phyloP scores from a whole-genome alignment of 495 filamentous ascomycete genomes.

The Copromyces sp. region DNA sequence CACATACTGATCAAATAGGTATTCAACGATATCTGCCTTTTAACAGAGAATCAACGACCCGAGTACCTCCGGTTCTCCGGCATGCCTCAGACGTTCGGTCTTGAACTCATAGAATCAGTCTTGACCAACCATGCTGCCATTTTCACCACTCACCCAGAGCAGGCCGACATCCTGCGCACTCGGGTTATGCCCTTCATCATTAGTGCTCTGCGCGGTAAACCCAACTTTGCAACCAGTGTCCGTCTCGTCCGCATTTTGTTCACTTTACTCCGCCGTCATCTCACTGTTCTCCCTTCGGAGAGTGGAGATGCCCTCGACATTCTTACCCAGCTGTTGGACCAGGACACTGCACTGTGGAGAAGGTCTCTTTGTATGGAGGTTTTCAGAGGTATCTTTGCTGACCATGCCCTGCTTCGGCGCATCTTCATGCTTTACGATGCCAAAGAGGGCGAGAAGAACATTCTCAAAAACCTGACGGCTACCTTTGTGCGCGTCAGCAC shows the following conservation, averaged over 20 bases:
- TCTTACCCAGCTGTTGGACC: constrained; percentile 82
- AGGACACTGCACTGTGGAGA: constrained; percentile 74
- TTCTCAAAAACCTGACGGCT: constrained; percentile 72
- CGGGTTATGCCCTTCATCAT: constrained; percentile 76
- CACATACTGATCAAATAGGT: constrained; percentile 38
- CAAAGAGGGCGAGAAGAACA: constrained; percentile 57
- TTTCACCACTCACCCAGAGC: constrained; percentile 69
- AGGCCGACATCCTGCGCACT: constrained; percentile 66
- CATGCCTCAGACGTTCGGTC: constrained; percentile 67
- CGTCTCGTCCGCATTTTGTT: constrained; percentile 74
- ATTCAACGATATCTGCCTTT: constrained; percentile 80
- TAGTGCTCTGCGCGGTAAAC: constrained; percentile 63
- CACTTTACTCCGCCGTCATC: constrained; percentile 63
- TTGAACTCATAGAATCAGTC: constrained; percentile 87
- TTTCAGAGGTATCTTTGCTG: constrained; percentile 72
- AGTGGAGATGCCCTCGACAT: constrained; percentile 77
- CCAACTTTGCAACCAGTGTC: constrained; percentile 73
- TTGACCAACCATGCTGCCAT: constrained; percentile 74
- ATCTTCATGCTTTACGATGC: constrained; percentile 76
- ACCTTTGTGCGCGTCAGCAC: constrained; percentile 80
- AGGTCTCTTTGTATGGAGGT: constrained; percentile 84
- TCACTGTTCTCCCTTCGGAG: constrained; percentile 63
- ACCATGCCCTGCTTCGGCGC: constrained; percentile 63
- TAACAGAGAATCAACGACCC: constrained; percentile 73
- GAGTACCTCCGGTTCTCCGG: constrained; percentile 67